Evolutionary conservation across 768 basidiomycete genomes (phyloP).

Genomic region (Phylloporus sp.): DNA sequence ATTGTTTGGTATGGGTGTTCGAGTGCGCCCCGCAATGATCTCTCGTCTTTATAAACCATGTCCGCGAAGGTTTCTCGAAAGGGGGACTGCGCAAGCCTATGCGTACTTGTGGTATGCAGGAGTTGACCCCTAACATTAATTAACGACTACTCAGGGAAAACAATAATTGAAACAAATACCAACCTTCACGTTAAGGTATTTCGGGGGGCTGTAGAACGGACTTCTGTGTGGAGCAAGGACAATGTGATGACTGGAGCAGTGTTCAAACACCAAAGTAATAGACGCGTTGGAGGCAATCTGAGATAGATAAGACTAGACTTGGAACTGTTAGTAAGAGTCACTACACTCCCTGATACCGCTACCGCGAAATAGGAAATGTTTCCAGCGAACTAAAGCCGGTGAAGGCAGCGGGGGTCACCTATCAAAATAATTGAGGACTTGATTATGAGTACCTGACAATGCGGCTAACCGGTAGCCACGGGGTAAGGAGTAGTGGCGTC

Average conservation of each 20-base stretch:
- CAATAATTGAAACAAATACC: background rate
- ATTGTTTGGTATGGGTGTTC: conserved; percentile 15
- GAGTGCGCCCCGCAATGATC: conserved; percentile 3
- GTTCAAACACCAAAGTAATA: background rate
- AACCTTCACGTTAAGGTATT: background rate
- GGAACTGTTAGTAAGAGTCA: background rate
- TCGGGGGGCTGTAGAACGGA: background rate
- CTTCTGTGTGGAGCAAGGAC: background rate
- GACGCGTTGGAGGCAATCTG: background rate
- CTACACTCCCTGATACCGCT: background rate
- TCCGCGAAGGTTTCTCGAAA: conserved; percentile 10
- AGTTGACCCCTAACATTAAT: conserved; percentile 1
- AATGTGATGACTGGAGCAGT: background rate
- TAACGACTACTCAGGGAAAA: background rate
- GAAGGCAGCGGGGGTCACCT: background rate
- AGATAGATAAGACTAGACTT: background rate
- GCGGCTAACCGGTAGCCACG: conserved; percentile 8
- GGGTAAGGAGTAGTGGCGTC: conserved; percentile 2
- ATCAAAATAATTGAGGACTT: background rate
- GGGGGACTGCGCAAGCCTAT: conserved; percentile 3
- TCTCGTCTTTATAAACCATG: conserved; percentile 20
- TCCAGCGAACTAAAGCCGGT: background rate
- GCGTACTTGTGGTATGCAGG: conserved; percentile 13
- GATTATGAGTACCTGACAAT: background rate
- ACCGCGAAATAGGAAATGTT: background rate